Base-by-base conservation (phyloP, 805 yeast species). In the Lachancea quebecensis region DNA sequence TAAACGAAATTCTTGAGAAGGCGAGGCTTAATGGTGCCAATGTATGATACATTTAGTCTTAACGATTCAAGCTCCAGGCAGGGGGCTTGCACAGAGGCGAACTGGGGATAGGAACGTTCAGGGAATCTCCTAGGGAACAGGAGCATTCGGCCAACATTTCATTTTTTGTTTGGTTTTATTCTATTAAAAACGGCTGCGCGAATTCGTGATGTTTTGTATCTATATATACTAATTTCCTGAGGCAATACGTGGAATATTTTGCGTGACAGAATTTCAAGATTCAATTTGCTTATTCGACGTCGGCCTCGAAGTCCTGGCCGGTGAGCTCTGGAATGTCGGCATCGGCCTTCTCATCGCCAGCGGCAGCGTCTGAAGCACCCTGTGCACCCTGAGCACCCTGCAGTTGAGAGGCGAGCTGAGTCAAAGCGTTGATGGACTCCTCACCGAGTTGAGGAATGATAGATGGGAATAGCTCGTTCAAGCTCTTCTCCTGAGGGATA, bases 371-470 rank as follows among this genome's bases (percentile, higher is more conserved):
- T 52, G 68, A 74, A 40, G 73, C 78, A 43, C 72, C 72, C 58
- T 70, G 75, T 50, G 70, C 74, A 45, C 55, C 67, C 53, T 68
- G 71, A 60, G 75, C 73, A 53, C 72, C 70, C 75, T 87, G 90
- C 70, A 86, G 72, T 70, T 85, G 90, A 72, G 85, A 85, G 52
- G 97, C 96, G 69, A 91, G 77, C 73, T 83, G 78, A 68, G 87
- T 82, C 70, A 91, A 78, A 71, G 87, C 82, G 67, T 83, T 85
- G 68, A 88, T 81, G 73, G 93, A 86, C 72, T 91, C 98, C 58
- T 95, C 86, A 65, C 97, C 96, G 73, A 91, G 79, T 77, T 90
- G 96, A 60, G 95, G 90, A 67, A 91, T 80, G 71, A 91, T 88
- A 71, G 81, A 84, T 63, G 98, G 98, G 59, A 91, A 79, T 74